Evolutionary conservation across 169 alveolate genomes (phyloP), one percentile per base, ranked within the genome.

Genomic region (Cytauxzoon felis): DNA sequence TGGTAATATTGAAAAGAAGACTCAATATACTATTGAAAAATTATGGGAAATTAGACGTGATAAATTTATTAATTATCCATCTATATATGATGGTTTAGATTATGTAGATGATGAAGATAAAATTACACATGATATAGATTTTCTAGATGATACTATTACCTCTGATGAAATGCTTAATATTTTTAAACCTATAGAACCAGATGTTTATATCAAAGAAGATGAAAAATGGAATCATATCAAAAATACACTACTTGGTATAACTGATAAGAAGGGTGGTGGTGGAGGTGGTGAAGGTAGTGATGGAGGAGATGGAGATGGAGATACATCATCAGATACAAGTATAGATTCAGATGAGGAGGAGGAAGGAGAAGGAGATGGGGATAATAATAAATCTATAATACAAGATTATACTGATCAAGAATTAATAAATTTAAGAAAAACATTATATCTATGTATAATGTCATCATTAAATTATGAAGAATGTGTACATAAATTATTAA

Each of bases 401-500:
- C 51, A 79, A 30, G 98, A 96, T 80, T 88, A 88, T 80, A 93
- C 99, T 11, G 98, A 96, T 50, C 95, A 93, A 69, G 99, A 96
- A 57, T 69, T 93, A 52, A 90, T 96, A 5, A 93, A 93, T 81
- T 80, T 96, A 68, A 69, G 99, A 58, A 94, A 95, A 85, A 94
- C 93, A 53, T 92, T 98, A 41, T 98, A 98, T 87, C 86, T 98
- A 48, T 95, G 95, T 62, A 96, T 98, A 47, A 95, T 96, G 97
- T 94, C 98, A 40, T 92, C 98, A 16, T 93, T 96, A 32, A 97
- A 96, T 75, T 96, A 87, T 76, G 99, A 98, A 81, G 99, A 98
- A 80, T 95, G 99, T 67, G 95, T 94, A 6, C 99, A 96, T 88
- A 98, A 97, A 83, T 82, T 98, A 41, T 78, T 98, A 58, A 98